Evolutionary conservation across 2,329 filamentous ascomycete species (phyloP).

Genomic region (Akanthomyces dipterigenus): DNA sequence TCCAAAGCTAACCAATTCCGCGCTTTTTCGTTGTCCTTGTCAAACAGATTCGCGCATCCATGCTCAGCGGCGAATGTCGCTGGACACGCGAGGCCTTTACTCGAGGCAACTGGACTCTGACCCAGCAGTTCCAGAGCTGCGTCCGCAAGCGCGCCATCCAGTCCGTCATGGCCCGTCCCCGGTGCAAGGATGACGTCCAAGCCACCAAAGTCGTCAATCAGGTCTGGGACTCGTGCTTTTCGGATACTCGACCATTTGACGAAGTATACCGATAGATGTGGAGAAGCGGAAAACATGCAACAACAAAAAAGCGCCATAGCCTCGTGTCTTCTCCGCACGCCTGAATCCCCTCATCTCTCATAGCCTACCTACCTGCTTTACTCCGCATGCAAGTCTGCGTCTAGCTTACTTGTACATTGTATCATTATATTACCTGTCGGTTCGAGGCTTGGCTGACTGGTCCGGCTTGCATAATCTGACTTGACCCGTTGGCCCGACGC

Average conservation of each 20-base stretch:
- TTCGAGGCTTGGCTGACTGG: not conserved
- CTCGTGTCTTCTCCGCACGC: not conserved
- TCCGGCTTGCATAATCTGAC: not conserved
- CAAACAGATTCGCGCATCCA: slow-evolving; percentile 77
- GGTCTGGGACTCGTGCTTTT: slow-evolving; percentile 98
- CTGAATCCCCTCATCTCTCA: not conserved
- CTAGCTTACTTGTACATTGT: slow-evolving; percentile 7
- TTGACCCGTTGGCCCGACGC: not conserved
- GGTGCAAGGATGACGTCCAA: slow-evolving; percentile 78
- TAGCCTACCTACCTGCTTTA: too few relatives aligned
- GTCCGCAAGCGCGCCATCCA: slow-evolving; percentile 74
- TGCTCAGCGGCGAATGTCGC: slow-evolving; percentile 87
- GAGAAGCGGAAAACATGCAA: not conserved
- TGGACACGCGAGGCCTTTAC: slow-evolving; percentile 83
- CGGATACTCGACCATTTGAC: slow-evolving; percentile 90
- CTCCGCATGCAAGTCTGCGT: slow-evolving; percentile 4
- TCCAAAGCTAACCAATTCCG: slow-evolving; percentile 4
- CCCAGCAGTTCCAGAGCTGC: slow-evolving; percentile 89
- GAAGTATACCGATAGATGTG: slow-evolving; percentile 73
- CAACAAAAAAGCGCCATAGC: not conserved
- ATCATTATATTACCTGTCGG: slow-evolving; percentile 10
- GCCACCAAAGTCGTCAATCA: slow-evolving; percentile 86
- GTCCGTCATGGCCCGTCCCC: slow-evolving; percentile 70
- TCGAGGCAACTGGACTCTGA: slow-evolving; percentile 78
- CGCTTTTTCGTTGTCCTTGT: slow-evolving; percentile 6